phyloP scores from a whole-genome alignment of 2,329 filamentous ascomycete genomes.

The Chrysosporium keratinophilum region DNA sequence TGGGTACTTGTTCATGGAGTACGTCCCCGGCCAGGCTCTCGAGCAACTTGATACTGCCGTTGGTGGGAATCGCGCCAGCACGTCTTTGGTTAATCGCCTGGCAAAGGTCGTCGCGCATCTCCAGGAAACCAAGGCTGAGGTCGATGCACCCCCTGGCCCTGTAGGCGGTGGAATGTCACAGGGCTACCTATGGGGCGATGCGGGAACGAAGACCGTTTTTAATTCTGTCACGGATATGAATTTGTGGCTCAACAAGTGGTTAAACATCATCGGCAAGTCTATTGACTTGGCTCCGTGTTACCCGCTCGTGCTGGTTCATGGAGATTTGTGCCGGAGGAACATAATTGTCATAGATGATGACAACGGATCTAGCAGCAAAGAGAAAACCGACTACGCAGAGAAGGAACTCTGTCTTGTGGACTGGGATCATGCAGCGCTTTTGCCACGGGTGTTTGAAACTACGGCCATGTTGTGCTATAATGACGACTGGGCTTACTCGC shows the following conservation, averaged over 20 bases:
- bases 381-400: not conserved
- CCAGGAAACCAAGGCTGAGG: constrained; percentile 10
- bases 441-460: constrained; percentile 20
- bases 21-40: constrained; percentile 17
- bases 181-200: constrained; percentile 21
- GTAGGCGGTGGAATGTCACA: constrained; percentile 15
- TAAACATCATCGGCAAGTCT: constrained; percentile 16
- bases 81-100: constrained; percentile 13
- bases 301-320: constrained; percentile 22
- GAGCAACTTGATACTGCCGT: constrained; percentile 11
- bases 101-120: constrained; percentile 17
- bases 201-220: constrained; percentile 15
- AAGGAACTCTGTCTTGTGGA: constrained; percentile 20
- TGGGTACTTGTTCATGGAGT: constrained; percentile 23
- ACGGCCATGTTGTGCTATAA: constrained; percentile 17
- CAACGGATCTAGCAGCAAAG: not conserved
- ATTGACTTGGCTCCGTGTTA: constrained; percentile 17
- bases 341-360: constrained; percentile 21
- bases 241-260: constrained; percentile 13
- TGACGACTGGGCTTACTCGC: constrained; percentile 17
- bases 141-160: constrained; percentile 16
- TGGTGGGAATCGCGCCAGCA: constrained; percentile 5
- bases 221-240: constrained; percentile 13
- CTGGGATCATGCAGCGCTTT: constrained; percentile 21
- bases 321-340: constrained; percentile 22